Conservation (phyloP, 305 asterid species). For the Fraxinus floribunda region DNA sequence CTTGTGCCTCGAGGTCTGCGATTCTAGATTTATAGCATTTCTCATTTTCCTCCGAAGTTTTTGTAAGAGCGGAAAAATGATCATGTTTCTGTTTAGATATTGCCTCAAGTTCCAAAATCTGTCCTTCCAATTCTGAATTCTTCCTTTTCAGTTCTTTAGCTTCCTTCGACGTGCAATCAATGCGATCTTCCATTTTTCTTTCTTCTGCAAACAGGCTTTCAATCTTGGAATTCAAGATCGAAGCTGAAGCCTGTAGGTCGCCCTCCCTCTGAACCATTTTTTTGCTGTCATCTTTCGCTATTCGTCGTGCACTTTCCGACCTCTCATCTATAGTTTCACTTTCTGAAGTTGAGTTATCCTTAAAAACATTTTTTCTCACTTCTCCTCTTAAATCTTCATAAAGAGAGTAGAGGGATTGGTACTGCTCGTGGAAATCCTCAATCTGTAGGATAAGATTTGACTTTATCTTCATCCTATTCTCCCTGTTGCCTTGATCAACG, state of each 20-base stretch:
- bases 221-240: constrained; percentile 39
- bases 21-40: constrained; percentile 18
- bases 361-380: constrained; percentile 24
- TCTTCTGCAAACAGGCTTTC: constrained; percentile 29
- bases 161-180: constrained; percentile 14
- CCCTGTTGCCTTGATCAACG: constrained; percentile 33
- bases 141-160: constrained; percentile 33
- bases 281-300: neutral
- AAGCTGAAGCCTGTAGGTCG: constrained; percentile 40
- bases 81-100: constrained; percentile 18
- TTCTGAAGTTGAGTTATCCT: constrained; percentile 33
- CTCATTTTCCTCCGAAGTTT: constrained; percentile 24
- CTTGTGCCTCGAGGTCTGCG: constrained; percentile 14
- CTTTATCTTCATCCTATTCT: constrained; percentile 34
- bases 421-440: constrained; percentile 37
- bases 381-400: constrained; percentile 36
- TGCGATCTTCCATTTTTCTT: constrained; percentile 41
- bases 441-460: constrained; percentile 29
- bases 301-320: neutral
- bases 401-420: constrained; percentile 29
- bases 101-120: constrained; percentile 32
- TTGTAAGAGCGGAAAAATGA: constrained; percentile 12
- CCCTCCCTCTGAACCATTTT: constrained; percentile 22
- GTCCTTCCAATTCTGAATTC: constrained; percentile 38
- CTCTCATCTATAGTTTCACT: constrained; percentile 24